These are phyloP conservation scores for Candida nitratophila DNA, from an alignment of 805 yeast species.

Conservation along the genomic window DNA sequence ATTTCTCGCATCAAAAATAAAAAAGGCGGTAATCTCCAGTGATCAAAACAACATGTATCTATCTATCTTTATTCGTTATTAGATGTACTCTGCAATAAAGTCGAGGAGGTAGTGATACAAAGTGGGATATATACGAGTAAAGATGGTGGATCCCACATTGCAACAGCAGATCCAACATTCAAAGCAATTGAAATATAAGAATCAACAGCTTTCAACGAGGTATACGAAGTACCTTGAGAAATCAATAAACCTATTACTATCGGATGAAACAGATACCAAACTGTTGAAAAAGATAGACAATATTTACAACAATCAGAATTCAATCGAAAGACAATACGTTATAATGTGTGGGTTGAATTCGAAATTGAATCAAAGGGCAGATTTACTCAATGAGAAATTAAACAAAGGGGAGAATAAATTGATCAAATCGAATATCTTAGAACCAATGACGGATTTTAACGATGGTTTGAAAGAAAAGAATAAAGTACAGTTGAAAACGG, in stretches of 20 bases:
- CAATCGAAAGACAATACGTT: slow-evolving; percentile 16
- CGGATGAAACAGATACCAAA: slow-evolving; percentile 3
- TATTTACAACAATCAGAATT: slow-evolving; percentile 23
- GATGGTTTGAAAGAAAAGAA: slow-evolving; percentile 5
- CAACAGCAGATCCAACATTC: slow-evolving; percentile 18
- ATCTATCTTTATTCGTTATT: too few species aligned
- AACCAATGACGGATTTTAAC: not conserved
- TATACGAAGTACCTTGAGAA: slow-evolving; percentile 16
- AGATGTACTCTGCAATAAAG: too few species aligned
- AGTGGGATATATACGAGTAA: not conserved
- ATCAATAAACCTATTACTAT: slow-evolving; percentile 10
- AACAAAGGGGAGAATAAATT: slow-evolving; percentile 11
- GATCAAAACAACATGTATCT: too few species aligned
- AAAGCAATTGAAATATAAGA: slow-evolving; percentile 14
- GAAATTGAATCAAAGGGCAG: slow-evolving; percentile 5
- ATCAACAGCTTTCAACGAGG: slow-evolving; percentile 12
- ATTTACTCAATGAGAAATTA: slow-evolving; percentile 9
- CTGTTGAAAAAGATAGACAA: slow-evolving; percentile 17
- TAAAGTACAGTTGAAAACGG: slow-evolving; percentile 49
- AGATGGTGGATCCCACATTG: slow-evolving; percentile 13
- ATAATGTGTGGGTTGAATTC: slow-evolving; percentile 9
- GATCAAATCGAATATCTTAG: slow-evolving; percentile 4
- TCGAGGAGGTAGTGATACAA: too few species aligned
- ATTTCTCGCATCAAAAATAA: too few species aligned
- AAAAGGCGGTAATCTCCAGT: too few species aligned